Conservation (phyloP, 106 monocot species). For the Hemerocallis citrina region DNA sequence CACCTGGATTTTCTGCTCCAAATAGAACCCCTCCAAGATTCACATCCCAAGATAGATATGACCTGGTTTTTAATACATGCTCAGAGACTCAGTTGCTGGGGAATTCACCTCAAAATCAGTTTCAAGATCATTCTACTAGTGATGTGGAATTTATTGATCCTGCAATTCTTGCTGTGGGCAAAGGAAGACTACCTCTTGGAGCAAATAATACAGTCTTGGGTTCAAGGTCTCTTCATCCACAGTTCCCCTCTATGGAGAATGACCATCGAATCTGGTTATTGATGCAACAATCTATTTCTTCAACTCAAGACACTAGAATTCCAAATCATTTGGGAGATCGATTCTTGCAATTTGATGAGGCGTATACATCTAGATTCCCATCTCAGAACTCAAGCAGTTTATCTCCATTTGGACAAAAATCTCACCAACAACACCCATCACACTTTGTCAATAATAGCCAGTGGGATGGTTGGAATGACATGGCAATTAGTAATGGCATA, state of each 20-base stretch:
- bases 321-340: constrained; percentile 29
- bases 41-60: constrained; percentile 43
- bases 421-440: constrained; percentile 33
- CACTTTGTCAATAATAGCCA: constrained; percentile 28
- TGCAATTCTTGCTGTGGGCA: constrained; percentile 81
- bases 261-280: constrained; percentile 54
- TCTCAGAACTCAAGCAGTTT: constrained; percentile 24
- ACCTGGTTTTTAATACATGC: constrained; percentile 25
- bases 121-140: constrained; percentile 29
- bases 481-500: constrained; percentile 17
- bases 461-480: constrained; percentile 65
- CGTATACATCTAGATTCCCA: constrained; percentile 34
- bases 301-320: constrained; percentile 30
- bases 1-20: constrained; percentile 87
- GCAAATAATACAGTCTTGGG: constrained; percentile 24
- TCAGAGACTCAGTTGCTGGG: constrained; percentile 35
- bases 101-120: constrained; percentile 19
- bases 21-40: constrained; percentile 71
- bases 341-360: constrained; percentile 38
- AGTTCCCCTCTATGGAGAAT: constrained; percentile 29
- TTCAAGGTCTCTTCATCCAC: constrained; percentile 30
- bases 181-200: constrained; percentile 41
- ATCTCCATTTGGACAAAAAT: constrained; percentile 29
- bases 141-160: constrained; percentile 85
- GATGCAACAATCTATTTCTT: constrained; percentile 44